These are phyloP conservation scores for Acanthamoeba culbertsoni DNA, from an alignment of 208 protist genomes.

Conservation along the genomic window DNA sequence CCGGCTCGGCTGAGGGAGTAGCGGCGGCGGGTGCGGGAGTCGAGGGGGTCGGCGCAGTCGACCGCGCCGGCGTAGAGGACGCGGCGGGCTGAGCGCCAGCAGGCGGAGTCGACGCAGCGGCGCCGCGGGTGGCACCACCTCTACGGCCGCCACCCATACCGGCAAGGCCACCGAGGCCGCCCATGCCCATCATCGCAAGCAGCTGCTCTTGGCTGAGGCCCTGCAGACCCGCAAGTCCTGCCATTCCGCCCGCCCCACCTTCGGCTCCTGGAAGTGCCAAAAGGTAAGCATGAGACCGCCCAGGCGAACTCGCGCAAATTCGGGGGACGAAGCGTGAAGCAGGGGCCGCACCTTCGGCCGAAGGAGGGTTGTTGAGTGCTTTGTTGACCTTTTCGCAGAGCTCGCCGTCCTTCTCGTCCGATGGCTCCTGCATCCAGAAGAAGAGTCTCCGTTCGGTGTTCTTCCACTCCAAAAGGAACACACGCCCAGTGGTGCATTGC, in stretches of 20 bases:
- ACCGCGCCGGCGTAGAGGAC: not conserved
- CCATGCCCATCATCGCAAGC: slow-evolving; percentile 30
- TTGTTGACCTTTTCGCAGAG: slow-evolving; percentile 65
- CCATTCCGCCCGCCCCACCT: not conserved
- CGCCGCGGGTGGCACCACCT: not conserved
- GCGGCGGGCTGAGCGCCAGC: not conserved
- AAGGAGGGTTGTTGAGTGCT: slow-evolving; percentile 43
- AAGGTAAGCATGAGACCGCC: too few species aligned
- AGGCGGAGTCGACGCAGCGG: not conserved
- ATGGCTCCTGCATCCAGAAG: slow-evolving; percentile 79
- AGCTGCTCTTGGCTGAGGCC: slow-evolving; percentile 14
- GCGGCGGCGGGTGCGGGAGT: not conserved
- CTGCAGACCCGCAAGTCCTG: not conserved
- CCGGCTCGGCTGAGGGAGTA: not conserved
- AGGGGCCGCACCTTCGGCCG: not conserved
- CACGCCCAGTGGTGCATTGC: slow-evolving; percentile 73
- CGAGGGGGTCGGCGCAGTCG: not conserved
- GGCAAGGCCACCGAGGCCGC: not conserved
- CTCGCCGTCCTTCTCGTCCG: slow-evolving; percentile 62
- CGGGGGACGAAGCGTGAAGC: not conserved
- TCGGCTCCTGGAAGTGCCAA: not conserved
- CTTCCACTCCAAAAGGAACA: slow-evolving; percentile 76
- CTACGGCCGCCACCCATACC: not conserved
- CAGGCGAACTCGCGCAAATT: too few species aligned
- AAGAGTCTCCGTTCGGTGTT: slow-evolving; percentile 64